Percentiles rank a stretch among this genome's conserved stretches.
phyloP scores from a whole-genome alignment of 2,329 filamentous ascomycete genomes.

The Venturia effusa region DNA sequence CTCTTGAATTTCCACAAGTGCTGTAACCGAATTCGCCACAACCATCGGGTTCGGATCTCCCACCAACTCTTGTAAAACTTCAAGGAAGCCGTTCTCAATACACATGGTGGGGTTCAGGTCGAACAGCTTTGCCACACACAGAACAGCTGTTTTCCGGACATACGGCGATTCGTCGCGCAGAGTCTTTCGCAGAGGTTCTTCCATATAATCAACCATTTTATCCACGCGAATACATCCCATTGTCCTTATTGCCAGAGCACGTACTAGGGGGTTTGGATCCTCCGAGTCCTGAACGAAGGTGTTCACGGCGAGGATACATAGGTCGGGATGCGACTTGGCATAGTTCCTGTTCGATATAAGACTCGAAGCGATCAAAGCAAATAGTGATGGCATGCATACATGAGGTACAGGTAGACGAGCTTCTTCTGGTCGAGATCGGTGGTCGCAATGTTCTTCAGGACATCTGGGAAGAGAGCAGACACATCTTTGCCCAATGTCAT shows the following conservation, averaged over 20 bases:
- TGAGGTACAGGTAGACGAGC: slow-evolving; percentile 94
- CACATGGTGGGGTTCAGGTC: slow-evolving; percentile 88
- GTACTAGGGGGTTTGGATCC: slow-evolving; percentile 91
- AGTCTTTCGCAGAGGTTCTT: slow-evolving; percentile 92
- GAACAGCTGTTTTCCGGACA: slow-evolving; percentile 93
- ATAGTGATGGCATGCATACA: slow-evolving; percentile 43
- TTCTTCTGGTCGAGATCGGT: slow-evolving; percentile 96
- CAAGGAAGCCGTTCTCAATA: slow-evolving; percentile 91
- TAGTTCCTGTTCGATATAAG: slow-evolving; percentile 66
- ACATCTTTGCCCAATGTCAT: slow-evolving; percentile 99
- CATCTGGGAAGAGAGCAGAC: slow-evolving; percentile 91
- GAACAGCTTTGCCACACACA: slow-evolving; percentile 96
- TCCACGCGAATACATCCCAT: slow-evolving; percentile 98
- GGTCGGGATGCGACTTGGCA: slow-evolving; percentile 95
- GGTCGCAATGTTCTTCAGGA: slow-evolving; percentile 97
- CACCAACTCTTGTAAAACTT: slow-evolving; percentile 88
- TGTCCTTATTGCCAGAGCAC: slow-evolving; percentile 89
- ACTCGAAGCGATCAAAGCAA: background rate
- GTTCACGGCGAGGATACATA: slow-evolving; percentile 97
- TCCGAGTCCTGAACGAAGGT: slow-evolving; percentile 99
- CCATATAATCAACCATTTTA: slow-evolving; percentile 99
- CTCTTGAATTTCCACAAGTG: slow-evolving; percentile 82
- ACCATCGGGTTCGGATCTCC: slow-evolving; percentile 99
- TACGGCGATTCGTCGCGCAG: slow-evolving; percentile 95
- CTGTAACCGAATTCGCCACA: slow-evolving; percentile 92